phyloP scores from a whole-genome alignment of 768 basidiomycete species.

The Amanita subjunquillea region DNA sequence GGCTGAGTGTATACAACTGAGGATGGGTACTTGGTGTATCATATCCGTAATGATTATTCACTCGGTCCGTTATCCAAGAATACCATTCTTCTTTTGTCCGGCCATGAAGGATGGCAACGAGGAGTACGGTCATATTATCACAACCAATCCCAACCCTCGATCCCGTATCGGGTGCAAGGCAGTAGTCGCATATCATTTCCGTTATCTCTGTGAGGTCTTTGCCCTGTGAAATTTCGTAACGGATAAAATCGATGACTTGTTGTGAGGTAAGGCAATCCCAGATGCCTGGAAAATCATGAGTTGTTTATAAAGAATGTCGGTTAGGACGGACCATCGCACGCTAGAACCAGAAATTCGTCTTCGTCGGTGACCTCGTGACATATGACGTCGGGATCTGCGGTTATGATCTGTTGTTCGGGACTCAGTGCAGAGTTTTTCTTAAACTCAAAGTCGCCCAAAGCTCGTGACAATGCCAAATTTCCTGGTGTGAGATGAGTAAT shows the following conservation, averaged over 20 bases:
- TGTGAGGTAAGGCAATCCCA: slow-evolving; percentile 97
- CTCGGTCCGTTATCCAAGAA: slow-evolving; percentile 76
- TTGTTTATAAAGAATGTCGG: not conserved
- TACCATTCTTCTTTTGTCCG: slow-evolving; percentile 91
- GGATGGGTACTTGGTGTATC: slow-evolving; percentile 67
- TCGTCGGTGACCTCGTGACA: slow-evolving; percentile 74
- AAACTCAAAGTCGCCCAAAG: slow-evolving; percentile 97
- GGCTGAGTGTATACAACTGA: slow-evolving; percentile 61
- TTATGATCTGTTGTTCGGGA: slow-evolving; percentile 91
- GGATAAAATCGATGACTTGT: slow-evolving; percentile 82
- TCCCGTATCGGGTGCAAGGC: slow-evolving; percentile 88
- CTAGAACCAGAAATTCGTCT: slow-evolving; percentile 94
- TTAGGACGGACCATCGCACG: slow-evolving; percentile 73
- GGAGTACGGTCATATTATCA: slow-evolving; percentile 97
- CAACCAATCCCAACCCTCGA: slow-evolving; percentile 91
- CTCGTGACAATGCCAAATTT: slow-evolving; percentile 90
- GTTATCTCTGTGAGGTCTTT: slow-evolving; percentile 75
- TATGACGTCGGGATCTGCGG: slow-evolving; percentile 86
- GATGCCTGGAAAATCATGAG: slow-evolving; percentile 55
- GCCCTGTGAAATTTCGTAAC: slow-evolving; percentile 71
- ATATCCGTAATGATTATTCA: slow-evolving; percentile 67
- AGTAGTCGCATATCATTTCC: slow-evolving; percentile 85
- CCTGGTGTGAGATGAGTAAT: slow-evolving; percentile 34
- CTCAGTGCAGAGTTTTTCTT: slow-evolving; percentile 81
- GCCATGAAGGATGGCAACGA: slow-evolving; percentile 81